A percentile compares a stretch with the other conserved stretches of the same genome.
These are phyloP conservation scores for Arctium minus DNA, from an alignment of 129 eudicot species.

Conservation along the genomic window DNA sequence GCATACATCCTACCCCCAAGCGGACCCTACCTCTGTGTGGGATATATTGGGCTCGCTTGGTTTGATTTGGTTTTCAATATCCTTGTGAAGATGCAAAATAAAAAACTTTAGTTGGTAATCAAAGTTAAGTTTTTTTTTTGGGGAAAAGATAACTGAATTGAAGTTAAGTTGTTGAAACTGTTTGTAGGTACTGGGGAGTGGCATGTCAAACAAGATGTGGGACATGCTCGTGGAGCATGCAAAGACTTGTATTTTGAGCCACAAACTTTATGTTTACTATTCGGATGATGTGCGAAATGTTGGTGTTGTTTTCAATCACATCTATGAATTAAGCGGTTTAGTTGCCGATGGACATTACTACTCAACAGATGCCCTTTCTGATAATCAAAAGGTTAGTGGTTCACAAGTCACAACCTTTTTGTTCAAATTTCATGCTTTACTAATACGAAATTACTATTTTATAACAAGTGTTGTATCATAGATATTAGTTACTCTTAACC, in stretches of 20 bases:
- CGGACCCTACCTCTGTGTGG: not conserved
- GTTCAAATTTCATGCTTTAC: not conserved
- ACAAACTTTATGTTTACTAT: constrained; percentile 84
- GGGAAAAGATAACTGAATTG: not conserved
- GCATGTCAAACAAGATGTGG: constrained; percentile 99
- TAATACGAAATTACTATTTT: not conserved
- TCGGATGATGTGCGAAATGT: constrained; percentile 74
- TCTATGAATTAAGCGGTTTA: constrained; percentile 83
- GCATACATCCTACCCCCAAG: too few species aligned
- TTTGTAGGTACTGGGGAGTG: constrained; percentile 87
- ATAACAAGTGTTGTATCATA: not conserved
- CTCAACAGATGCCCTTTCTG: constrained; percentile 79
- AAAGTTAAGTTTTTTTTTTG: not conserved
- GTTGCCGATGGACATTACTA: constrained; percentile 73
- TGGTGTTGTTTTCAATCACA: constrained; percentile 87
- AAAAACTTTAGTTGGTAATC: not conserved
- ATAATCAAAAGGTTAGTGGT: constrained; percentile 79
- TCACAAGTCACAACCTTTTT: not conserved
- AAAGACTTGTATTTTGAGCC: constrained; percentile 89
- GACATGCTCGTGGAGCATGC: constrained; percentile 91
- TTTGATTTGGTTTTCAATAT: too few species aligned
- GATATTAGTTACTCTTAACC: not conserved
- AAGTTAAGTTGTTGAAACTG: not conserved
- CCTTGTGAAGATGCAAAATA: not conserved
- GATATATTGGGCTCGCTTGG: not conserved